Evolutionary conservation across 1,284 basidiomycete species (phyloP).

Genomic region (Irpex sp.): DNA sequence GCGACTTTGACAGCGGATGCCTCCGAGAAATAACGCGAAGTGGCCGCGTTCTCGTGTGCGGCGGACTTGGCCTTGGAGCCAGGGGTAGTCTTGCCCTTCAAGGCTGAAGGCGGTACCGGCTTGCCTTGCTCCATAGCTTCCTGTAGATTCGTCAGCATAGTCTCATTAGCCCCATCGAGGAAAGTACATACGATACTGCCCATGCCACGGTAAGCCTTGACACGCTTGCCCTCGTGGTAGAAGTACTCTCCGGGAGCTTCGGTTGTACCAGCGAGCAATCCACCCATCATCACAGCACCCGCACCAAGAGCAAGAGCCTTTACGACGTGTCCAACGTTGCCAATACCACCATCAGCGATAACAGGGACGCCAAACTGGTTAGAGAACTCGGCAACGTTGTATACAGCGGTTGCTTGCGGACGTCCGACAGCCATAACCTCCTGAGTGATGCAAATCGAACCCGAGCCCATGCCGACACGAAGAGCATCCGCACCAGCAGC

Average conservation of each 20-base stretch:
- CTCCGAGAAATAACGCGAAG: conserved; percentile 97
- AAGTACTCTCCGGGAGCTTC: conserved; percentile 99
- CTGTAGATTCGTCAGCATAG: conserved; percentile 16
- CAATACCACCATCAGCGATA: conserved; percentile 96
- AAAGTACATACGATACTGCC: conserved; percentile 64
- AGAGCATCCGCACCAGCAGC: conserved; percentile 93
- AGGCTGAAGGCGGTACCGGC: conserved; percentile 28
- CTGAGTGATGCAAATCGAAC: conserved; percentile 99
- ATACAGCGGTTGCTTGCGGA: conserved; percentile 96
- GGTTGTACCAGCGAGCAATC: conserved; percentile 91
- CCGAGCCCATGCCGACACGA: conserved; percentile 96
- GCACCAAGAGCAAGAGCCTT: conserved; percentile 95
- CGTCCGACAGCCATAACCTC: conserved; percentile 99
- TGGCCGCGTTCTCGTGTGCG: conserved; percentile 91
- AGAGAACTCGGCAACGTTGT: conserved; percentile 93
- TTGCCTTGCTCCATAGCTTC: conserved; percentile 95
- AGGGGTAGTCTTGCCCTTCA: conserved; percentile 28
- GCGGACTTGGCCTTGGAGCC: conserved; percentile 45
- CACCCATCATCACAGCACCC: conserved; percentile 98
- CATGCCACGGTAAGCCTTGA: conserved; percentile 99
- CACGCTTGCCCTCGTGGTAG: conserved; percentile 97
- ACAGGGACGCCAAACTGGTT: conserved; percentile 94
- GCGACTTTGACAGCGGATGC: conserved; percentile 94
- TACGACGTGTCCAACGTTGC: conserved; percentile 97
- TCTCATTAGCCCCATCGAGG: not conserved